A percentile compares a stretch with the other conserved stretches of the same genome.
Conservation (phyloP, 345 rosid species). For the thale cress (Arabidopsis thaliana) region TAIR10.1 NC_003071.7:433501-434000, state of each 20-base stretch:
- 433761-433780: slow-evolving; percentile 45
- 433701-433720: slow-evolving; percentile 25
- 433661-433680: slow-evolving; percentile 26
- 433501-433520: slow-evolving; percentile 91
- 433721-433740: slow-evolving; percentile 17
- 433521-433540: slow-evolving; percentile 65
- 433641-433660: background rate
- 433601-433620: slow-evolving; percentile 23
- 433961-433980: slow-evolving; percentile 1
- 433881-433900: slow-evolving; percentile 13
- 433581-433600: slow-evolving; percentile 7
- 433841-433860: slow-evolving; percentile 29
- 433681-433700: slow-evolving; percentile 23
- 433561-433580: slow-evolving; percentile 1
- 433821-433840: slow-evolving; percentile 17
- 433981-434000: slow-evolving; percentile 36
- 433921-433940: background rate
- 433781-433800: slow-evolving; percentile 38
- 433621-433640: slow-evolving; percentile 21
- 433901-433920: slow-evolving; percentile 34
- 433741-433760: slow-evolving; percentile 26
- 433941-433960: slow-evolving; percentile 24
- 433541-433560: slow-evolving; percentile 7
- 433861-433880: slow-evolving; percentile 9
- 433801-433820: slow-evolving; percentile 30